phyloP scores from a whole-genome alignment of 306 rosid genomes.

The Cicer pinnatifidum region DNA sequence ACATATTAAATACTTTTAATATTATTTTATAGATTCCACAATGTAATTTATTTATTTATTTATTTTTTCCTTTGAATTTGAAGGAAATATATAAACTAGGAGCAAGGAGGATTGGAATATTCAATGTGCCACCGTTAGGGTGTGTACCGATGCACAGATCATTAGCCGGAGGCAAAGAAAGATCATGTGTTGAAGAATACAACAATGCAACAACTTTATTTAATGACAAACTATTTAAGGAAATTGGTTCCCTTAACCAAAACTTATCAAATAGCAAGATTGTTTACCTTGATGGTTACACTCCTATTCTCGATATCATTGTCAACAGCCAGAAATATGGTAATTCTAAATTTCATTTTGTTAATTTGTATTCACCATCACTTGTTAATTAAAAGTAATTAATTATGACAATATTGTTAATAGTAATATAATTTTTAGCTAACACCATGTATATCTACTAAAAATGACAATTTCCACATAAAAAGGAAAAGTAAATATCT shows the following conservation, averaged over 20 bases:
- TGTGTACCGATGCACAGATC: constrained; percentile 74
- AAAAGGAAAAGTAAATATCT: too few species aligned
- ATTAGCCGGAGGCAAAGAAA: constrained; percentile 52
- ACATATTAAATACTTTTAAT: too few species aligned
- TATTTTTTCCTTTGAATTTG: too few species aligned
- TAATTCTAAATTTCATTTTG: constrained; percentile 17
- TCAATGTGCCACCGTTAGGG: constrained; percentile 62
- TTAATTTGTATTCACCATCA: too few species aligned
- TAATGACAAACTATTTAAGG: constrained; percentile 49
- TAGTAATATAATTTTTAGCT: too few species aligned
- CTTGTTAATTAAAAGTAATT: too few species aligned
- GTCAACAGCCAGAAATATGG: constrained; percentile 53
- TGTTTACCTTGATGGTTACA: constrained; percentile 60
- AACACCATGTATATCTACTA: too few species aligned
- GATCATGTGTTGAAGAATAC: constrained; percentile 52
- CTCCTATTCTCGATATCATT: constrained; percentile 57
- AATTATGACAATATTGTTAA: too few species aligned
- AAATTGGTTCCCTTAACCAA: constrained; percentile 34
- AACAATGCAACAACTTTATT: constrained; percentile 54
- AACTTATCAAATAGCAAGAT: constrained; percentile 42
- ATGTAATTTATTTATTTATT: too few species aligned
- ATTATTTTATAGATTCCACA: too few species aligned
- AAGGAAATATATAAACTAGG: constrained; percentile 61
- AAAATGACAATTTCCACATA: too few species aligned
- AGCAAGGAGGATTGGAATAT: constrained; percentile 61